phyloP scores from a whole-genome alignment of 169 alveolate species.

The Plasmodium malariae region DNA sequence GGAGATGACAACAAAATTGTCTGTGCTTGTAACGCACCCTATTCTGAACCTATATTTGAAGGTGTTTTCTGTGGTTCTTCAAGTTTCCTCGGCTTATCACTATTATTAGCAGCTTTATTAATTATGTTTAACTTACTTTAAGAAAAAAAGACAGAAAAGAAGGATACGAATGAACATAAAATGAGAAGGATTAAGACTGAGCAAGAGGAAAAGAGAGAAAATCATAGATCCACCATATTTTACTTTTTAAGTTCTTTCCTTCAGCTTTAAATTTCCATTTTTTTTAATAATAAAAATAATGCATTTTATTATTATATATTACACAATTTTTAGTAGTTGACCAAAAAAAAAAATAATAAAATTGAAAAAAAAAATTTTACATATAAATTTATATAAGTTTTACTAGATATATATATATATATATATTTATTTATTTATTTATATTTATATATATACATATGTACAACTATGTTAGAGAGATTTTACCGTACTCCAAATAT shows the following conservation, averaged over 20 bases:
- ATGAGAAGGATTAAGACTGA: no score
- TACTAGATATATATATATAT: slow-evolving; percentile 19
- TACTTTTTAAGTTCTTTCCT: background rate
- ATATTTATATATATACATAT: no score
- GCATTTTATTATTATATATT: background rate
- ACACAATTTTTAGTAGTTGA: background rate
- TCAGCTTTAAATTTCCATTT: background rate
- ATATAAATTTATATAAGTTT: slow-evolving; percentile 24
- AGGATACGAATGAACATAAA: no score
- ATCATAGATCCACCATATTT: background rate
- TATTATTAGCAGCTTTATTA: slow-evolving; percentile 14
- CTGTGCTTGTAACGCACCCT: slow-evolving; percentile 23
- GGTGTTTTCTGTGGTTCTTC: slow-evolving; percentile 75
- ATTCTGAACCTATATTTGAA: slow-evolving; percentile 5
- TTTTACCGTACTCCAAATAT: background rate
- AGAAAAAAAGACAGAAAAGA: no score
- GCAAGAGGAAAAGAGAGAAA: background rate
- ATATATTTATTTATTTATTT: background rate
- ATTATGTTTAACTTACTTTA: slow-evolving; percentile 21
- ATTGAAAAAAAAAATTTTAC: slow-evolving; percentile 11
- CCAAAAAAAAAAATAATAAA: background rate
- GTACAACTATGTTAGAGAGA: background rate
- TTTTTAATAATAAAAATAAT: background rate
- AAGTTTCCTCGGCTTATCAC: slow-evolving; percentile 36
- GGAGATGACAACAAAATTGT: background rate